phyloP scores from a whole-genome alignment of 768 basidiomycete genomes.

The Exsudoporus frostii region DNA sequence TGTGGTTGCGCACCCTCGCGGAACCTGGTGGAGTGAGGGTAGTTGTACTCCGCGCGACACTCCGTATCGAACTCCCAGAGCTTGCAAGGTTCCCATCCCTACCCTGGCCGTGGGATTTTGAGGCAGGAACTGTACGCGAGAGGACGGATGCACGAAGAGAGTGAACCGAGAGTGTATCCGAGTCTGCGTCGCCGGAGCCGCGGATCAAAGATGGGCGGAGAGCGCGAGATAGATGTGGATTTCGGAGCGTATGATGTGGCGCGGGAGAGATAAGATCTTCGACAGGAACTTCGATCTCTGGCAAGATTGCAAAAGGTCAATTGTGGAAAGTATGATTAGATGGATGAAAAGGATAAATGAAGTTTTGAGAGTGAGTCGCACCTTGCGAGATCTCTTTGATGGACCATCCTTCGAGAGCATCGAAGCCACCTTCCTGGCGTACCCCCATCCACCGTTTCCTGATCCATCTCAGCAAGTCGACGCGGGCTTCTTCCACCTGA shows the following conservation, averaged over 20 bases:
- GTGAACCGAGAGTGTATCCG: slow-evolving; percentile 42
- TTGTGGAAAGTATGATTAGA: too few relatives aligned
- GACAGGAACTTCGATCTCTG: slow-evolving; percentile 77
- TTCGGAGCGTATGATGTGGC: slow-evolving; percentile 27
- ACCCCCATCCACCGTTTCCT: slow-evolving; percentile 75
- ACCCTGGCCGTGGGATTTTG: slow-evolving; percentile 19
- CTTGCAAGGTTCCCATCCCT: slow-evolving; percentile 21
- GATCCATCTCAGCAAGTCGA: slow-evolving; percentile 54
- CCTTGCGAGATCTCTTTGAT: slow-evolving; percentile 71
- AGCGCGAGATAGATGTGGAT: slow-evolving; percentile 27
- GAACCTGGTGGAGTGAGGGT: slow-evolving; percentile 18
- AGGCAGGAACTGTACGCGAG: slow-evolving; percentile 30
- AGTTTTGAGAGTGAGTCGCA: slow-evolving; percentile 1
- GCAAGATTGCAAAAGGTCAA: neutral
- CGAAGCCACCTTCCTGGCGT: slow-evolving; percentile 76
- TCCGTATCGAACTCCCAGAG: slow-evolving; percentile 43
- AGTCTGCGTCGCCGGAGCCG: slow-evolving; percentile 31
- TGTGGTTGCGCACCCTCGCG: slow-evolving; percentile 23
- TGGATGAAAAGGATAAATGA: neutral
- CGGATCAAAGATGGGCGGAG: slow-evolving; percentile 29
- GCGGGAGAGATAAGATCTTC: slow-evolving; percentile 65
- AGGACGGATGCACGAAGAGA: slow-evolving; percentile 46
- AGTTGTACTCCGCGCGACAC: slow-evolving; percentile 42
- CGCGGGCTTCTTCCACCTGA: slow-evolving; percentile 67
- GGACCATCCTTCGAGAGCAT: slow-evolving; percentile 80